Base-by-base conservation (phyloP, 192 early-diverging fungal genomes). In the Obelidium mucronatum region DNA sequence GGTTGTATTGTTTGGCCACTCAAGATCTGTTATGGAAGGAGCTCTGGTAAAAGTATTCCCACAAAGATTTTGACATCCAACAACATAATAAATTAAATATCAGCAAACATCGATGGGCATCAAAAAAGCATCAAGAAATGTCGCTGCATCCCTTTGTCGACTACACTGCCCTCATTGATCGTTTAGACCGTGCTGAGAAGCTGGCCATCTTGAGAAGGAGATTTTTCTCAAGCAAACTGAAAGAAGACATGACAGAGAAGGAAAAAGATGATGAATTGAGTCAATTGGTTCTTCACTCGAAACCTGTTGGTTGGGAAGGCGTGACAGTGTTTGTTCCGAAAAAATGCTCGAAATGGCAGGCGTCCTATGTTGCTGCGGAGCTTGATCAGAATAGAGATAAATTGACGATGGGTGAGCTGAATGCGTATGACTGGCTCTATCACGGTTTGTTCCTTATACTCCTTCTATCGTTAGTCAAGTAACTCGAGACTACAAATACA, bases 281-380 rank as follows among this genome's bases (percentile, higher is more conserved):
- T 26, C 24, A 17, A 17, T 22, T 22, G 24, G 71, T 56, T 19
- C 6, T 54, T 22, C 42, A 48, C 11, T 19, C 71, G 17, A 73
- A 30, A 24, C 53, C 30, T 17, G 31, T 4, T 2, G 8, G 22
- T 6, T 15, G 19, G 8, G 6, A 22, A n/a, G 58, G 26, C 26
- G 58, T 60, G 53, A 6, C 6, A 3, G 33, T 56, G 39, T 73
- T 62, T 37, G 36, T 26, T 26, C 59, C 59, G 11, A 26, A 33
- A 24, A 6, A 11, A 15, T 73, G 54, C 31, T 28, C 55, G 39
- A 61, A 73, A 31, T 58, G 71, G 59, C 71, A 73, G 58, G 71
- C 73, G 34, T 75, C 67, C 8, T 69, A 75, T 26, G 48, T 75
- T 75, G 73, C 60, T 4, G 73, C 73, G 6, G 73, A 75, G 33